Conservation (phyloP, 1,284 basidiomycete genomes). For the Vanrija humicola region DNA sequence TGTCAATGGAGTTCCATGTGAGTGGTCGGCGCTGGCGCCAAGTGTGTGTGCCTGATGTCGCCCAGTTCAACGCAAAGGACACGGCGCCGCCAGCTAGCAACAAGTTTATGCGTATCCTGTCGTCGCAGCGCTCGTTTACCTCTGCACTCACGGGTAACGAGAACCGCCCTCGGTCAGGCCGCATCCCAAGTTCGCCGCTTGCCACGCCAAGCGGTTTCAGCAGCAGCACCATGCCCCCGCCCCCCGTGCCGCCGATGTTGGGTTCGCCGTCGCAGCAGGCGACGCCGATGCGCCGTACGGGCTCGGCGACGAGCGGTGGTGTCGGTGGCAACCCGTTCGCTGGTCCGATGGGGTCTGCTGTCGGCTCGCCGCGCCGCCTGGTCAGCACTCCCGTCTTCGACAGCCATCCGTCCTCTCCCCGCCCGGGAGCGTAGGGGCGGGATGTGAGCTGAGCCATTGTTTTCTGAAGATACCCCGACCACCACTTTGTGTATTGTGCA, state of each 20-base stretch:
- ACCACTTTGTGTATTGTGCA: not conserved
- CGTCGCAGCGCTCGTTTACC: too few species aligned
- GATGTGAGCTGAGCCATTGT: not conserved
- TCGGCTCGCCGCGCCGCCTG: slow-evolving; percentile 4
- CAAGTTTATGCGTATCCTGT: slow-evolving; percentile 3
- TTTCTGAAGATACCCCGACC: not conserved
- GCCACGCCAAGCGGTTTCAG: not conserved
- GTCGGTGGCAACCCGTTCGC: slow-evolving; percentile 8
- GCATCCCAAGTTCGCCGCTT: slow-evolving; percentile 1
- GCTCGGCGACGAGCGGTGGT: not conserved
- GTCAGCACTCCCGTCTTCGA: slow-evolving; percentile 4
- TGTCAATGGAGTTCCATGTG: slow-evolving; percentile 86
- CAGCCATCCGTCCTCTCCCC: too few species aligned
- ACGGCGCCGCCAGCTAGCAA: not conserved
- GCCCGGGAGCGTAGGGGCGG: too few species aligned
- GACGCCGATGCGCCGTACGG: slow-evolving; percentile 5
- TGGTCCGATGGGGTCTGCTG: slow-evolving; percentile 6
- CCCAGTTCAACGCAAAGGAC: not conserved
- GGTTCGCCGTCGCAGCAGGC: not conserved
- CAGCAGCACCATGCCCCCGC: not conserved
- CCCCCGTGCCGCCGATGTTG: not conserved
- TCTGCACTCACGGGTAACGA: not conserved
- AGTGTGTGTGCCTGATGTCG: slow-evolving; percentile 48
- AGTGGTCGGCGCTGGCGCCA: not conserved
- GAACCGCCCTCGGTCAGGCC: not conserved